Percentiles rank a stretch among this genome's conserved stretches.
Conservation (phyloP, 2,329 filamentous ascomycete species). For the Metarhizium humberi region DNA sequence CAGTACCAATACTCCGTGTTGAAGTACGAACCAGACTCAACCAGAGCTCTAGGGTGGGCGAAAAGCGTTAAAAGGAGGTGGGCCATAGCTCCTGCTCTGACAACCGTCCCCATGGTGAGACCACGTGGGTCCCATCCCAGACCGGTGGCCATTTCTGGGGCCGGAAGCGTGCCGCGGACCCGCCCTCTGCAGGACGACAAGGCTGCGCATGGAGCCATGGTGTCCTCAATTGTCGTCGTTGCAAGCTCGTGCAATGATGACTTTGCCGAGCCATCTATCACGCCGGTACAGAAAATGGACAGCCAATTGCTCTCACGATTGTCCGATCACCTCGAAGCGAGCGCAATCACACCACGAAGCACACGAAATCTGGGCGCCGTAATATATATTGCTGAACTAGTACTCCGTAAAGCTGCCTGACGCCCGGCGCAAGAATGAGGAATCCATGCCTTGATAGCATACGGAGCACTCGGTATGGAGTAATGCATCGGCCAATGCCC, state of each 20-base stretch:
- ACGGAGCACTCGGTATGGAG: no score
- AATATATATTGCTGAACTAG: no score
- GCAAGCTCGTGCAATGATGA: neutral
- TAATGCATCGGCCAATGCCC: no score
- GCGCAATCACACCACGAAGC: neutral
- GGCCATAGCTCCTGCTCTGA: neutral
- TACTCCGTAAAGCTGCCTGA: no score
- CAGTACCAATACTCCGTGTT: no score
- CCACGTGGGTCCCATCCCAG: slow-evolving; percentile 7
- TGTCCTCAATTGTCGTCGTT: no score
- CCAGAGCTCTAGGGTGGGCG: neutral
- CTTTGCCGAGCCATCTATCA: neutral
- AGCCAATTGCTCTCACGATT: neutral
- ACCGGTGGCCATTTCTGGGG: neutral
- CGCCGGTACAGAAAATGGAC: neutral
- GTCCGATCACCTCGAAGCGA: neutral
- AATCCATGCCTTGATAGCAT: no score
- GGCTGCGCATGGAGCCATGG: neutral
- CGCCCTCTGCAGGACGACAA: neutral
- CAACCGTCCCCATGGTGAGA: neutral
- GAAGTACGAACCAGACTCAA: no score
- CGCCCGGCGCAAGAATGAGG: no score
- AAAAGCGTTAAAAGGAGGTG: neutral
- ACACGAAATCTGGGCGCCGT: neutral
- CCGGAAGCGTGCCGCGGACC: slow-evolving; percentile 10